phyloP scores from a whole-genome alignment of 2,329 filamentous ascomycete genomes.

The Calonectria ilicicola region DNA sequence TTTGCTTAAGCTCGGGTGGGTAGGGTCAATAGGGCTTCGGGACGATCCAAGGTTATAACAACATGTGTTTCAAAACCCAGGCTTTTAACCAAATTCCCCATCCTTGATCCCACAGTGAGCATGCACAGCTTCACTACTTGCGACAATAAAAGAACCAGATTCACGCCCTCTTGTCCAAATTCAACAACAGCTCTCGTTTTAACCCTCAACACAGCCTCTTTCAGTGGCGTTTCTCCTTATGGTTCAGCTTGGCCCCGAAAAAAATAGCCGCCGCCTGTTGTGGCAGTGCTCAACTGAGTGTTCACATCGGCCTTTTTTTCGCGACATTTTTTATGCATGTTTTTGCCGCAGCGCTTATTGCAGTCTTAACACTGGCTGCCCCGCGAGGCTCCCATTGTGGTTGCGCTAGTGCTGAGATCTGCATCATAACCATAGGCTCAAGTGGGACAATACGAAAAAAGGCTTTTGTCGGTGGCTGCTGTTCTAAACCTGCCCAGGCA shows the following conservation, averaged over 20 bases:
- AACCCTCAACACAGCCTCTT: not conserved
- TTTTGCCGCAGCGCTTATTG: not conserved
- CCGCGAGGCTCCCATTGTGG: not conserved
- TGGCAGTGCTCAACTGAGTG: not conserved
- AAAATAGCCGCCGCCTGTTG: not conserved
- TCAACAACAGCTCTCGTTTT: not conserved
- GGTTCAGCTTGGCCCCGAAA: not conserved
- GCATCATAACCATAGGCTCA: not conserved
- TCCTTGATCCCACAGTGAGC: not conserved
- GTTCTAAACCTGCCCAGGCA: not conserved
- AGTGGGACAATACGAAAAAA: not conserved
- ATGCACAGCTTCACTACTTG: not conserved
- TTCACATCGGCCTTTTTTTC: not conserved
- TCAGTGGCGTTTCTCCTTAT: not conserved
- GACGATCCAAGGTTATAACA: not conserved
- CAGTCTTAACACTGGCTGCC: not conserved
- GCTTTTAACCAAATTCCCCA: not conserved
- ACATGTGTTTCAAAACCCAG: not conserved
- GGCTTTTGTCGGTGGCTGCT: not conserved
- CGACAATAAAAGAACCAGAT: not conserved
- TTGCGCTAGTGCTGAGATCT: not conserved
- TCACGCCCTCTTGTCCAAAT: not conserved
- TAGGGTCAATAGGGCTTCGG: not conserved
- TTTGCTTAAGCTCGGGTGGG: not conserved
- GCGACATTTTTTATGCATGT: conserved; percentile 1